A percentile compares a stretch with the other conserved stretches of the same genome.
These are phyloP conservation scores for Brassica carinata DNA, from an alignment of 345 rosid genomes.

Conservation along the genomic window DNA sequence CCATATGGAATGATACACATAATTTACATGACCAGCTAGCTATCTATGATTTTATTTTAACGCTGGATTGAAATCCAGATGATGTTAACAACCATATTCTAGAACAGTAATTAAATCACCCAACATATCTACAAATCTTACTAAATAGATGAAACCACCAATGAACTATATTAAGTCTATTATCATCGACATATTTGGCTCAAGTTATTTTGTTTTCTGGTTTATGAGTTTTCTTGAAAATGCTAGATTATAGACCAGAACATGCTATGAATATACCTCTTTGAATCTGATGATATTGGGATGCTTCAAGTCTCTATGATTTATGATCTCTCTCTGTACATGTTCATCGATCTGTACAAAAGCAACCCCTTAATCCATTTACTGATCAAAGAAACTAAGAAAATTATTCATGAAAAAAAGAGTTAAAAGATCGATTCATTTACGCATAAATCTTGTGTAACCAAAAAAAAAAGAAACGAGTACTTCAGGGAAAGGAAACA, in stretches of 20 bases:
- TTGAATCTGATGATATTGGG: conserved; percentile 84
- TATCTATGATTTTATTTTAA: not conserved
- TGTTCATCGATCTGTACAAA: conserved; percentile 80
- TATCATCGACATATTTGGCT: not conserved
- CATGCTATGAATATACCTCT: conserved; percentile 54
- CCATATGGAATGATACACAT: conserved; percentile 18
- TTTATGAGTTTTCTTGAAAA: not conserved
- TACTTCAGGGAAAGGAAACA: not conserved
- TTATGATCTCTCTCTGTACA: conserved; percentile 94
- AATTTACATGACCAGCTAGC: conserved; percentile 11
- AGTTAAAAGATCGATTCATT: not conserved
- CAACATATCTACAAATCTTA: not conserved
- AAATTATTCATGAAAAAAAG: not conserved
- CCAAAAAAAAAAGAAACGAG: not conserved
- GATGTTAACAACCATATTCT: not conserved
- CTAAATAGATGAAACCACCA: not conserved
- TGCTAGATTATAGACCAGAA: not conserved
- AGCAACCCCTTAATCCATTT: not conserved
- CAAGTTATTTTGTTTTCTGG: not conserved
- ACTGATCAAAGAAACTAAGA: not conserved
- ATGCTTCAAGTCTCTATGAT: conserved; percentile 87
- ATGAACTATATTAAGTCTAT: not conserved
- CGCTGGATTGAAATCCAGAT: not conserved
- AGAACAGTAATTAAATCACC: not conserved
- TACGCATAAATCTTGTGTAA: not conserved